phyloP scores from a whole-genome alignment of 306 rosid genomes.

The Castanea mollissima region DNA sequence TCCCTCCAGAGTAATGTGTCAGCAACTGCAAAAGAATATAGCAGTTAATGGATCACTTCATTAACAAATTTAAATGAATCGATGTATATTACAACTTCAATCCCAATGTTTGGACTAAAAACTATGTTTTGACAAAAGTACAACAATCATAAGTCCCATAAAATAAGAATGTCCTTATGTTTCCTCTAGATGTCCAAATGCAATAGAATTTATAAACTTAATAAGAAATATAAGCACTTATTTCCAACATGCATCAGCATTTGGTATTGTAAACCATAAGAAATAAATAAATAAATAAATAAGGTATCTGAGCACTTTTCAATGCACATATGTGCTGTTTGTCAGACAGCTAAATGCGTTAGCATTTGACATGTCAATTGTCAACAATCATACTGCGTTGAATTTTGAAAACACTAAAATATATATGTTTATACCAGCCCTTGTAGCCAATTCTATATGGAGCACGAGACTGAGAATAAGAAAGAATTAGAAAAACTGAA shows the following conservation, averaged over 20 bases:
- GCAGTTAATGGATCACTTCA: constrained; percentile 18
- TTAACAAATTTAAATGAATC: constrained; percentile 17
- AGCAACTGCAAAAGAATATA: constrained; percentile 66
- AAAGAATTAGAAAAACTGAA: too few relatives aligned
- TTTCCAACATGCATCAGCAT: not conserved
- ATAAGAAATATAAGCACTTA: not conserved
- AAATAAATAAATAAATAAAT: not conserved
- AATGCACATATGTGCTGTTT: not conserved
- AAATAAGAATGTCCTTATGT: not conserved
- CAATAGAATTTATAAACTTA: not conserved
- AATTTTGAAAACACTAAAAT: not conserved
- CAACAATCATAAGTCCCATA: not conserved
- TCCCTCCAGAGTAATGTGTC: constrained; percentile 96
- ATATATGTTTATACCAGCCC: not conserved
- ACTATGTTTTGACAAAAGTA: not conserved
- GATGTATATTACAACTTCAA: constrained; percentile 3
- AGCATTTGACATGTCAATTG: not conserved
- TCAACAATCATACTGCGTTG: not conserved
- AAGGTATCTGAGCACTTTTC: not conserved
- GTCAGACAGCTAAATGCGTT: not conserved
- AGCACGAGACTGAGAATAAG: too few relatives aligned
- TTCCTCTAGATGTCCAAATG: not conserved
- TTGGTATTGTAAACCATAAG: not conserved
- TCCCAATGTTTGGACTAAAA: constrained; percentile 1
- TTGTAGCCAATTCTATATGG: not conserved